These are phyloP conservation scores for Phanerochaete sordida DNA, from an alignment of 768 basidiomycete genomes.

Conservation along the genomic window DNA sequence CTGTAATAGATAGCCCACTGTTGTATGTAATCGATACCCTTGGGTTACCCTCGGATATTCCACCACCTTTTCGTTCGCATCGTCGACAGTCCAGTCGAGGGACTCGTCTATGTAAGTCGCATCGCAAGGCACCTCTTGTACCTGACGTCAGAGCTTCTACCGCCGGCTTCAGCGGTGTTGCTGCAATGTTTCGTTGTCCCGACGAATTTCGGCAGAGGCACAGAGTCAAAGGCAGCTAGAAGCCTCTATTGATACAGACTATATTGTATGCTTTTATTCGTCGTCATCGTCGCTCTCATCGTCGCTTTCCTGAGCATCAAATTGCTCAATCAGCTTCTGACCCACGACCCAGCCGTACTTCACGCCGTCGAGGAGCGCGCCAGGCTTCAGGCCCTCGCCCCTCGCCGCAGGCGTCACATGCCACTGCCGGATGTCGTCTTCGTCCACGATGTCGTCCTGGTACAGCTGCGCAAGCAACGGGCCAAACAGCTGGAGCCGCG, in stretches of 20 bases:
- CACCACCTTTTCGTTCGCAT: background rate
- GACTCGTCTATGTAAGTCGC: no score
- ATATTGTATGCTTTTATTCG: conserved; percentile 7
- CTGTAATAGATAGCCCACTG: conserved; percentile 9
- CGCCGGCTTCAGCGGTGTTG: background rate
- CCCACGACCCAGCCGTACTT: conserved; percentile 69
- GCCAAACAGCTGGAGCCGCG: conserved; percentile 71
- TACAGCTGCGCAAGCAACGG: conserved; percentile 84
- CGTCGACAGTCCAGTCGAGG: no score
- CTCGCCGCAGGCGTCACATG: conserved; percentile 54
- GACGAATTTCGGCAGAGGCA: background rate
- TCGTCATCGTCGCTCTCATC: conserved; percentile 30
- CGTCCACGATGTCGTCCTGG: conserved; percentile 88
- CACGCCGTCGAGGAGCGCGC: conserved; percentile 47
- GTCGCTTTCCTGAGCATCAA: conserved; percentile 71
- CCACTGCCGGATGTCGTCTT: conserved; percentile 90
- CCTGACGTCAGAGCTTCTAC: background rate
- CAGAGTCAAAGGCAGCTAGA: background rate
- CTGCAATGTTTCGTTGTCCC: background rate
- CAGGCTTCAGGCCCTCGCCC: conserved; percentile 44
- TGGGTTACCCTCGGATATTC: background rate
- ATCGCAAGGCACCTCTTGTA: no score
- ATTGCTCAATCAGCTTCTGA: conserved; percentile 74
- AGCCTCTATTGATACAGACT: background rate
- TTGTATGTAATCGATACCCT: conserved; percentile 10